Percentiles rank a stretch among this genome's conserved stretches.
Conservation (phyloP, 1,284 basidiomycete genomes). For the Mrakiaceae sp. region DNA sequence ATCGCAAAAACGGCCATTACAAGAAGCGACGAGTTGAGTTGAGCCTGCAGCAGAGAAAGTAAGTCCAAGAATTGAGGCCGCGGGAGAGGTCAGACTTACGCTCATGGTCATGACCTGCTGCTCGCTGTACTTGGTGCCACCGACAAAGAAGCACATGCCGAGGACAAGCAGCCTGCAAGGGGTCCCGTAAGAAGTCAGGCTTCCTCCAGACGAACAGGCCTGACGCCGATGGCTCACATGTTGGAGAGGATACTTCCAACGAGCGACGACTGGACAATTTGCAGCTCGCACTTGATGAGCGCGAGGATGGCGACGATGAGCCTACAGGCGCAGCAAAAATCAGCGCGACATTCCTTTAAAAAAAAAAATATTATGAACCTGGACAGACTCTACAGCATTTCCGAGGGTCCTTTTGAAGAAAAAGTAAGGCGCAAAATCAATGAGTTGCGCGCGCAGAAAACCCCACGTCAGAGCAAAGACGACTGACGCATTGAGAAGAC, state of each 20-base stretch:
- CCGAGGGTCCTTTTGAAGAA: slow-evolving; percentile 69
- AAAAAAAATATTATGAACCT: too few species aligned
- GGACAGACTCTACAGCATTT: slow-evolving; percentile 35
- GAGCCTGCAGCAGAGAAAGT: slow-evolving; percentile 14
- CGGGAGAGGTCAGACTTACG: slow-evolving; percentile 25
- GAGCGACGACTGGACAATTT: slow-evolving; percentile 41
- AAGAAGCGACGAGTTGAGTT: slow-evolving; percentile 40
- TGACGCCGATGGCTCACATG: slow-evolving; percentile 63
- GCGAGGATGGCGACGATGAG: slow-evolving; percentile 34
- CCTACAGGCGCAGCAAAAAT: neutral
- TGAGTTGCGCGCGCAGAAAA: neutral
- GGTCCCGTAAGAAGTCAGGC: slow-evolving; percentile 16
- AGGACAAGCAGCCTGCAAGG: slow-evolving; percentile 48
- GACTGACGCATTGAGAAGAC: slow-evolving; percentile 50
- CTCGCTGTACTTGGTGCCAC: slow-evolving; percentile 32
- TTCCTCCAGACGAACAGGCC: slow-evolving; percentile 43
- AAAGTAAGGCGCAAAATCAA: neutral
- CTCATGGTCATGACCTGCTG: slow-evolving; percentile 35
- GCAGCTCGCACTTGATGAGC: slow-evolving; percentile 34
- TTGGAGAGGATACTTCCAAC: slow-evolving; percentile 53
- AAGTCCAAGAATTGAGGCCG: slow-evolving; percentile 1
- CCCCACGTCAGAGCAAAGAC: slow-evolving; percentile 25
- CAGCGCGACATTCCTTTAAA: too few species aligned
- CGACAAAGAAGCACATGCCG: slow-evolving; percentile 76
- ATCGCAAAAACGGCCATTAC: slow-evolving; percentile 36